Base-by-base conservation (phyloP, 1,284 basidiomycete genomes). In the Heterobasidion irregulare region DNA sequence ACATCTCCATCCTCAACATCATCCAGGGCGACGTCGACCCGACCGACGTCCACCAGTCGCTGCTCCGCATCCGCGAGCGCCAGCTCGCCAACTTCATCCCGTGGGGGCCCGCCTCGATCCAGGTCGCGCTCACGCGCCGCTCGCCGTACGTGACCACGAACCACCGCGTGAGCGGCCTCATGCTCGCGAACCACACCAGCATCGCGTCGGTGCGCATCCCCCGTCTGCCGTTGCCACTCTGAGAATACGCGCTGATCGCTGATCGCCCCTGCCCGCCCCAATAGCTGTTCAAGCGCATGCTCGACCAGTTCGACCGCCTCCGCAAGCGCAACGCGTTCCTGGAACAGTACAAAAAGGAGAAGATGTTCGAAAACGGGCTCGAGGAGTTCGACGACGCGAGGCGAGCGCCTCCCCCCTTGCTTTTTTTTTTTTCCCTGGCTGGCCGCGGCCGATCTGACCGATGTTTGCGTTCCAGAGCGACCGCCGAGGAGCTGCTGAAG, bases 21-120 rank as follows among this genome's bases (percentile, higher is more conserved):
- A 99, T 99, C 59, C 94, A 97, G 67, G 95, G 96, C 41, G 96
- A 99, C 63, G 93, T 99, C 8, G 96, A 99, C 68, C 95, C 97
- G 6, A 95, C 94, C 16, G 97, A 99, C 69, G 97, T 97, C 8
- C 97, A 99, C 70, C 97, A 99, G 83, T 97, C 94, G 13, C 76
- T 99, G 36, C 79, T 99, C 26, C 87, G 97, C 8, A 99, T 99
- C 64, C 84, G 97, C 36, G 97, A 99, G 72, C 83, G 96, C 35
- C 93, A 98, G 66, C 78, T 99, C 13, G 96, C 97, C 7, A 97
- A 90, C 68, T 99, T 99, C 70, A 98, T 99, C 59, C 96, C 97
- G 2, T 99, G 97, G 97, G 97, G 97, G 4, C 97, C 97, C 1
- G 96, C 96, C 1, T 95, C 92, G 47, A 98, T 98, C 64, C 97